Conservation (phyloP, 176 grass and related monocot species). For the Cenchrus americanus region DNA sequence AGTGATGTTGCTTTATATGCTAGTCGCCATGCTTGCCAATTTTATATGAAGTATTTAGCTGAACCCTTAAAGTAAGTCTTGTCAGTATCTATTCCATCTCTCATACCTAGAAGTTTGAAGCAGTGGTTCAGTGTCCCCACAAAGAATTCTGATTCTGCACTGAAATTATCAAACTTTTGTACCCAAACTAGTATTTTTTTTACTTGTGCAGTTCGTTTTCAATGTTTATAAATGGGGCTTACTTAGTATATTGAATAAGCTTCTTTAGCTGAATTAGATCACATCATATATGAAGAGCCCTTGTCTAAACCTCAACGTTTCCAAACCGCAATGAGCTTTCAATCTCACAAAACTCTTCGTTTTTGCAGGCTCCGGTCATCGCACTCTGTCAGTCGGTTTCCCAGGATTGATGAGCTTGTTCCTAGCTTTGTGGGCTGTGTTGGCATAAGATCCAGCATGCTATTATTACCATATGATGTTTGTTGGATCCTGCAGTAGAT, state of each 20-base stretch:
- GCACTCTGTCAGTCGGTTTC: constrained; percentile 6
- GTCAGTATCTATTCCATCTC: neutral
- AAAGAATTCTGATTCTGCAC: neutral
- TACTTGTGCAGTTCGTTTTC: neutral
- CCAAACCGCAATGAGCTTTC: neutral
- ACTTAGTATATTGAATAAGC: neutral
- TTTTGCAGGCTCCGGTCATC: constrained; percentile 23
- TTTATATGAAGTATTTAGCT: neutral
- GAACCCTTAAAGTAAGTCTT: neutral
- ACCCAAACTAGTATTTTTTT: neutral
- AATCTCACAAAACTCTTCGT: neutral
- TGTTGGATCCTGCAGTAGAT: constrained; percentile 25
- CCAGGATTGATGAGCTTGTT: constrained; percentile 43
- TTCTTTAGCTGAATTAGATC: neutral
- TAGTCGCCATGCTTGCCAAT: neutral
- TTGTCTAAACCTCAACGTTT: neutral
- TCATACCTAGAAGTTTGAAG: neutral
- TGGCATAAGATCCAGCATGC: constrained; percentile 25
- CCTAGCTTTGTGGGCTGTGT: constrained; percentile 41
- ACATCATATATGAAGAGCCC: neutral
- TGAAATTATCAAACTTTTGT: neutral
- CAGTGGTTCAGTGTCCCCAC: neutral
- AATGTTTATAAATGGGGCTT: neutral
- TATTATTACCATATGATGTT: neutral
- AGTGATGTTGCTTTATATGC: constrained; percentile 24